phyloP scores from a whole-genome alignment of 768 basidiomycete genomes.

The Kwoniella botswanensis region DNA sequence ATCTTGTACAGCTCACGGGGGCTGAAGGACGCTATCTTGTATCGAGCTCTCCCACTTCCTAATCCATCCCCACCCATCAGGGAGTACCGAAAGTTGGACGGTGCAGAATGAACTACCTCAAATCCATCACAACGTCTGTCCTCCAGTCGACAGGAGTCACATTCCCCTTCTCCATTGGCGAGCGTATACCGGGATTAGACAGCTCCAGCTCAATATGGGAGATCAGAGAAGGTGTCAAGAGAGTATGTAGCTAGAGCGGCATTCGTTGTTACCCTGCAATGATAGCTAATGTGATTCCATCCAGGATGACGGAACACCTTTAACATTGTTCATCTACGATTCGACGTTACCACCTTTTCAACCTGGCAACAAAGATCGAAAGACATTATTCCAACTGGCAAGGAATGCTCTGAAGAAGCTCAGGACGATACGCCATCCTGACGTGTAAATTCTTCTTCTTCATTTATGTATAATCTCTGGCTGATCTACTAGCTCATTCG shows the following conservation, averaged over 20 bases:
- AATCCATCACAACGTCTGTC: slow-evolving; percentile 62
- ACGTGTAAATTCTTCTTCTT: slow-evolving; percentile 63
- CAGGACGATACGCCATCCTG: slow-evolving; percentile 89
- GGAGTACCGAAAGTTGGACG: neutral
- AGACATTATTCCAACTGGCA: slow-evolving; percentile 73
- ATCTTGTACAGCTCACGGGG: neutral
- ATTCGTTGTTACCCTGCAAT: neutral
- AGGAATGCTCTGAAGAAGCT: slow-evolving; percentile 89
- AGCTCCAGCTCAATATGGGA: slow-evolving; percentile 72
- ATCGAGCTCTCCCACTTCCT: neutral
- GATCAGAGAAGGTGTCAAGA: slow-evolving; percentile 84
- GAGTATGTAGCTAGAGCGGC: slow-evolving; percentile 62
- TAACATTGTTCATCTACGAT: slow-evolving; percentile 94
- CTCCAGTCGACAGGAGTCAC: slow-evolving; percentile 91
- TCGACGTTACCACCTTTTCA: slow-evolving; percentile 52
- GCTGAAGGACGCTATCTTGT: neutral
- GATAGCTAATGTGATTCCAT: neutral
- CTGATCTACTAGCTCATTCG: neutral
- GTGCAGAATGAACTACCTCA: slow-evolving; percentile 69
- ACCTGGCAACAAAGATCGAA: slow-evolving; percentile 62
- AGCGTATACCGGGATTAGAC: slow-evolving; percentile 71
- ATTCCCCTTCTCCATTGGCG: slow-evolving; percentile 82
- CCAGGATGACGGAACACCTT: slow-evolving; percentile 82
- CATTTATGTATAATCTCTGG: neutral
- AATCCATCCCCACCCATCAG: neutral